These are phyloP conservation scores for Dioszegia crocea DNA, from an alignment of 768 basidiomycete genomes.

Conservation along the genomic window DNA sequence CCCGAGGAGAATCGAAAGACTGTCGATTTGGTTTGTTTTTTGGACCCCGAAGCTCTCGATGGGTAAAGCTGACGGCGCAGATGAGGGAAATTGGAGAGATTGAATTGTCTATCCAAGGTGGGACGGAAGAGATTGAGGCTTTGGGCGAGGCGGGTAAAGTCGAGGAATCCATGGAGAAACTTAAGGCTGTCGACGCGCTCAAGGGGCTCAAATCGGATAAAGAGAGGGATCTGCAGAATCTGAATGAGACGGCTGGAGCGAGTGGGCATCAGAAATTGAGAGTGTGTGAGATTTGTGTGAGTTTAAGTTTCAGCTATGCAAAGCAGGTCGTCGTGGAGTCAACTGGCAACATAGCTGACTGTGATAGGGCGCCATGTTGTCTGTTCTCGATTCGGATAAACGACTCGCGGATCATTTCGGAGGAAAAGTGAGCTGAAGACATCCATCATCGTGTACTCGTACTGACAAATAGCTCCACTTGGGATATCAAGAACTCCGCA, in stretches of 20 bases:
- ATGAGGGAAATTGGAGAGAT: constrained; percentile 99
- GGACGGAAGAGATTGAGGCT: constrained; percentile 95
- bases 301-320: not conserved
- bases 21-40: constrained; percentile 70
- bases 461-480: constrained; percentile 83
- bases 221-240: constrained; percentile 92
- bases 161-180: constrained; percentile 96
- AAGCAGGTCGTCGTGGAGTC: not conserved
- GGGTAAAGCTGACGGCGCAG: constrained; percentile 49
- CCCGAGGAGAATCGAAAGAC: constrained; percentile 99
- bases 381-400: constrained; percentile 94
- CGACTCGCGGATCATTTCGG: constrained; percentile 99
- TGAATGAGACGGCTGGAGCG: constrained; percentile 96
- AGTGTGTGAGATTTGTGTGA: constrained; percentile 95
- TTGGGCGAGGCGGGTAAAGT: constrained; percentile 98
- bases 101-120: constrained; percentile 95
- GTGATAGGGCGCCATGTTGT: constrained; percentile 75
- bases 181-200: constrained; percentile 94
- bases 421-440: constrained; percentile 87
- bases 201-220: constrained; percentile 95
- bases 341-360: constrained; percentile 7
- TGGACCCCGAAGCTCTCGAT: not conserved
- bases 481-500: constrained; percentile 95
- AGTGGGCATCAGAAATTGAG: constrained; percentile 99
- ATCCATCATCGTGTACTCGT: no score